Conservation (phyloP, 1,284 basidiomycete genomes). For the Rhodotorula mucilaginosa region DNA sequence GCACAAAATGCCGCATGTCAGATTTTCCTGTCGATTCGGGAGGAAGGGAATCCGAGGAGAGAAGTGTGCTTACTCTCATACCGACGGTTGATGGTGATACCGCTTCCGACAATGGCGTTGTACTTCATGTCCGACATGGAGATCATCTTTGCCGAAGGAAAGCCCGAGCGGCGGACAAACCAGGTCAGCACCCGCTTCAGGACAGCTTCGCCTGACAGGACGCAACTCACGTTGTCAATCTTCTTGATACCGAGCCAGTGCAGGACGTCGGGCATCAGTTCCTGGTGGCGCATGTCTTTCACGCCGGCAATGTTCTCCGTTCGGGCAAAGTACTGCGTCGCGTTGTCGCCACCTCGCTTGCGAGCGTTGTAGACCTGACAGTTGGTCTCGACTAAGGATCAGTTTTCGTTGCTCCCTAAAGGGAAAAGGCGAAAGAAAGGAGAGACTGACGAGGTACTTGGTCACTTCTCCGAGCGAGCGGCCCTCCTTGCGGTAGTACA, state of each 20-base stretch:
- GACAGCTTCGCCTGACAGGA: neutral
- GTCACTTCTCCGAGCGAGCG: slow-evolving; percentile 71
- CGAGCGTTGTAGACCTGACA: slow-evolving; percentile 79
- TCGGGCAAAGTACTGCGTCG: slow-evolving; percentile 88
- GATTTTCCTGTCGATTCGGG: slow-evolving; percentile 31
- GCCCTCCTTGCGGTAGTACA: slow-evolving; percentile 65
- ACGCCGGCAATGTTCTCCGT: slow-evolving; percentile 92
- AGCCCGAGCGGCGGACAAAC: no score
- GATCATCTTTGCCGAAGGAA: slow-evolving; percentile 52
- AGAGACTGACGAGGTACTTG: slow-evolving; percentile 58
- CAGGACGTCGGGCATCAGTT: slow-evolving; percentile 82
- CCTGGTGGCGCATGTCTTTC: slow-evolving; percentile 8
- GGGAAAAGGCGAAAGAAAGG: no score
- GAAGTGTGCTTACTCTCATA: slow-evolving; percentile 60
- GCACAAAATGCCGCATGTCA: neutral
- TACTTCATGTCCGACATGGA: slow-evolving; percentile 84
- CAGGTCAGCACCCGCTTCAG: neutral
- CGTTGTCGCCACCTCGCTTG: slow-evolving; percentile 88
- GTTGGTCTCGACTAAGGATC: no score
- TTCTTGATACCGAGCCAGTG: slow-evolving; percentile 87
- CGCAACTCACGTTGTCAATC: slow-evolving; percentile 69
- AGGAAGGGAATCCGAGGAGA: no score
- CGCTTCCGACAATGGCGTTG: slow-evolving; percentile 74
- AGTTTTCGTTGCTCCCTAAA: no score
- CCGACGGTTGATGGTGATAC: slow-evolving; percentile 75